Evolutionary conservation across 2,329 filamentous ascomycete species (phyloP).

Genomic region (Cyclaneusma minus): DNA sequence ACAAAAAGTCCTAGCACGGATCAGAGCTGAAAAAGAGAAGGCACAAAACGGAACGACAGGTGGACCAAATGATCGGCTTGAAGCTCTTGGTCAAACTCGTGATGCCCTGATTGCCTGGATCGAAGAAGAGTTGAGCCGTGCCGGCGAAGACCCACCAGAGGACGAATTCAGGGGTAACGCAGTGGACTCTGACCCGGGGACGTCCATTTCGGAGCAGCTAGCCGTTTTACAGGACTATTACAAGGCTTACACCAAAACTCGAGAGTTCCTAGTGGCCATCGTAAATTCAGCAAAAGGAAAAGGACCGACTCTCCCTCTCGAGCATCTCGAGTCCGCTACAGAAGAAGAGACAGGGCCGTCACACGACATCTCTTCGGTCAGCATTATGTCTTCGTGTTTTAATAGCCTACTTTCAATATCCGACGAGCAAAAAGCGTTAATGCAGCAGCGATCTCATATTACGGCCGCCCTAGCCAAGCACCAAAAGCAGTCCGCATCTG

Average conservation of each 20-base stretch:
- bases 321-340: too few species aligned
- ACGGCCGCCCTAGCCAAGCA: slow-evolving; percentile 33
- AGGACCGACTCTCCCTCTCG: too few species aligned
- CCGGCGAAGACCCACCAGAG: slow-evolving; percentile 20
- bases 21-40: slow-evolving; percentile 25
- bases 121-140: slow-evolving; percentile 42
- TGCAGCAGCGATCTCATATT: slow-evolving; percentile 42
- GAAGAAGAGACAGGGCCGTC: too few species aligned
- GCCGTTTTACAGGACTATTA: too few species aligned
- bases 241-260: too few species aligned
- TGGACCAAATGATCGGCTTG: slow-evolving; percentile 15
- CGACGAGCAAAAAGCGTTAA: slow-evolving; percentile 38
- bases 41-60: not conserved
- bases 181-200: too few species aligned
- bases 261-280: too few species aligned
- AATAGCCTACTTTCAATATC: slow-evolving; percentile 35
- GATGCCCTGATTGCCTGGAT: slow-evolving; percentile 50
- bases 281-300: too few species aligned
- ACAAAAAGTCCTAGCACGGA: slow-evolving; percentile 35
- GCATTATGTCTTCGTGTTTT: slow-evolving; percentile 41
- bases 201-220: too few species aligned
- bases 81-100: slow-evolving; percentile 38
- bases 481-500: slow-evolving; percentile 31
- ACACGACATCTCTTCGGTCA: too few species aligned
- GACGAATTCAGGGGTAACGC: slow-evolving; percentile 14